Evolutionary conservation across 768 basidiomycete genomes (phyloP).

Genomic region (Amanita exitialis): DNA sequence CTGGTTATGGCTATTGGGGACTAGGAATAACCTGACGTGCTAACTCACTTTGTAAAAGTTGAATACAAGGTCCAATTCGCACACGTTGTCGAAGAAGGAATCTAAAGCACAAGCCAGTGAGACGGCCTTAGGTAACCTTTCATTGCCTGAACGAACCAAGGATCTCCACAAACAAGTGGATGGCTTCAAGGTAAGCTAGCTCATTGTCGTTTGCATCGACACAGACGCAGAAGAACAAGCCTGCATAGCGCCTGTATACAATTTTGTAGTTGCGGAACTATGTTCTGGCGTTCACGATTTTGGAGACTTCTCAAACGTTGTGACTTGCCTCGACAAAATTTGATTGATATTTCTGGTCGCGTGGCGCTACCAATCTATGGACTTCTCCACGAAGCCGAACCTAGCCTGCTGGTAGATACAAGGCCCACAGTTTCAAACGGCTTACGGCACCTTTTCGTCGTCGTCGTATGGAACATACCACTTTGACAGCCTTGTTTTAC

Average conservation of each 20-base stretch:
- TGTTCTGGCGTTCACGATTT: slow-evolving; percentile 2
- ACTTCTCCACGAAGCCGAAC: slow-evolving; percentile 94
- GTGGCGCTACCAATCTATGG: slow-evolving; percentile 87
- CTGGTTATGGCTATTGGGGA: slow-evolving; percentile 23
- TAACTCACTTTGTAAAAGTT: slow-evolving; percentile 88
- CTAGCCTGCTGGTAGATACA: slow-evolving; percentile 25
- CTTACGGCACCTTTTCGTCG: slow-evolving; percentile 77
- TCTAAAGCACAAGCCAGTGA: slow-evolving; percentile 34
- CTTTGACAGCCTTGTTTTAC: slow-evolving; percentile 93
- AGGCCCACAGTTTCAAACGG: neutral
- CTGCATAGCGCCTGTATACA: slow-evolving; percentile 94
- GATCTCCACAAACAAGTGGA: slow-evolving; percentile 97
- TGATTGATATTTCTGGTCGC: slow-evolving; percentile 98
- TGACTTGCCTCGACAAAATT: slow-evolving; percentile 91
- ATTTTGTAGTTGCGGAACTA: slow-evolving; percentile 98
- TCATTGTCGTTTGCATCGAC: slow-evolving; percentile 99
- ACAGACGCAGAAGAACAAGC: slow-evolving; percentile 95
- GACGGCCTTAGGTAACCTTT: neutral
- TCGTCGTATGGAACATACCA: slow-evolving; percentile 99
- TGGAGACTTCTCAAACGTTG: slow-evolving; percentile 2
- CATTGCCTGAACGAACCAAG: slow-evolving; percentile 50
- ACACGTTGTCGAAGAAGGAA: slow-evolving; percentile 98
- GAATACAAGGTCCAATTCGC: slow-evolving; percentile 96
- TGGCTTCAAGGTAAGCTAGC: slow-evolving; percentile 92
- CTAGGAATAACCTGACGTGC: neutral